Evolutionary conservation across 1,284 basidiomycete species (phyloP).

Genomic region (Phellinidium pouzarii): DNA sequence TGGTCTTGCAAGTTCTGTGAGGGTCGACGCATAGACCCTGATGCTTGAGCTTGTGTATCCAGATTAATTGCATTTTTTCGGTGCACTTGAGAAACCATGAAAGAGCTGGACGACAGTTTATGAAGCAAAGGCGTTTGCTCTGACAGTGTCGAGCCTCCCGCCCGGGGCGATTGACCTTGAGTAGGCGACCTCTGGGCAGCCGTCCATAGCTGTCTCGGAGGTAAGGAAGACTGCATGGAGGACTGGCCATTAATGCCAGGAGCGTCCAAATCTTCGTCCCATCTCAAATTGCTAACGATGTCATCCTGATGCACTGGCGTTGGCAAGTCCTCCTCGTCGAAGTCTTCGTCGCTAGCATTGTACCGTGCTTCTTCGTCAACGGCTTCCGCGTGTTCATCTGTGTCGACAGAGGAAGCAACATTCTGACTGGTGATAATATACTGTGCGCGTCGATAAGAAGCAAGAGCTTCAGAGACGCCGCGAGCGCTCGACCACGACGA

Average conservation of each 20-base stretch:
- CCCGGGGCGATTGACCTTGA: slow-evolving; percentile 2
- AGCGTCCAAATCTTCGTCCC: slow-evolving; percentile 36
- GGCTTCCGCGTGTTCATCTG: slow-evolving; percentile 34
- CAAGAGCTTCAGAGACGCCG: slow-evolving; percentile 46
- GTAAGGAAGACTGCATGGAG: not conserved
- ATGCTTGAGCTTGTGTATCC: not conserved
- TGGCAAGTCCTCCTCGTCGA: slow-evolving; percentile 25
- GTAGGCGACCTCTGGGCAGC: not conserved
- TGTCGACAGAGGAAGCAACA: slow-evolving; percentile 37
- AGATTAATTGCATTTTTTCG: slow-evolving; percentile 16
- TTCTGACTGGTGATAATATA: slow-evolving; percentile 54
- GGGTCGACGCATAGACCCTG: slow-evolving; percentile 1
- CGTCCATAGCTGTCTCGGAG: not conserved
- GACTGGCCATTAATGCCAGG: not conserved
- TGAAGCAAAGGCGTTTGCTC: slow-evolving; percentile 39
- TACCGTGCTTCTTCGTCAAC: slow-evolving; percentile 31
- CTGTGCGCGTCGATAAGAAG: slow-evolving; percentile 53
- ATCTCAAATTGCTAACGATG: slow-evolving; percentile 38
- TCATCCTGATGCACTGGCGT: slow-evolving; percentile 23
- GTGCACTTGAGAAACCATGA: slow-evolving; percentile 23
- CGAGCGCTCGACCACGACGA: slow-evolving; percentile 39
- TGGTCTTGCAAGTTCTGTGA: slow-evolving; percentile 1
- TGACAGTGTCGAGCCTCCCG: slow-evolving; percentile 13
- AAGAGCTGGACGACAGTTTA: slow-evolving; percentile 29
- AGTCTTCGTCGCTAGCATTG: slow-evolving; percentile 7